Conservation (phyloP, 2,329 filamentous ascomycete species). For the Sclerotinia spermophila region DNA sequence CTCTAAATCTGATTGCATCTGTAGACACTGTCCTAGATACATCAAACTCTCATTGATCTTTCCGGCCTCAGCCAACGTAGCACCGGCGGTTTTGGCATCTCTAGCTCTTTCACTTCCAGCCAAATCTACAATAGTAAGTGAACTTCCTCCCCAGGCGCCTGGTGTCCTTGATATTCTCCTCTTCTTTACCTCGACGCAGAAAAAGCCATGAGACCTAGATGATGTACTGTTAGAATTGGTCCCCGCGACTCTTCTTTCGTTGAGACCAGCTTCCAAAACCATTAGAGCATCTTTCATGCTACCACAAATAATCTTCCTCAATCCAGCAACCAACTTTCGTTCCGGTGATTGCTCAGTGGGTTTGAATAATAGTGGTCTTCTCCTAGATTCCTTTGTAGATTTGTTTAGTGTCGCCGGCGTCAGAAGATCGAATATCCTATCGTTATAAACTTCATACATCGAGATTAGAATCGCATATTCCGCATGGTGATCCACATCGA, state of each 20-base stretch:
- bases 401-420: constrained; percentile 58
- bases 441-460: constrained; percentile 99
- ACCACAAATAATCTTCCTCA: constrained; percentile 85
- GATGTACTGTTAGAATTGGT: constrained; percentile 92
- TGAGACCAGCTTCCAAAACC: constrained; percentile 83
- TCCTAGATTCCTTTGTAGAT: constrained; percentile 64
- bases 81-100: constrained; percentile 89
- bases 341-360: constrained; percentile 83
- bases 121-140: constrained; percentile 84
- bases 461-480: constrained; percentile 88
- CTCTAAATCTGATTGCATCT: constrained; percentile 83
- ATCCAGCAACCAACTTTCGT: constrained; percentile 87
- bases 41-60: constrained; percentile 99
- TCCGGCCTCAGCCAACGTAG: constrained; percentile 88
- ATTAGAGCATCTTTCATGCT: constrained; percentile 80
- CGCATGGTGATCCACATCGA: constrained; percentile 63
- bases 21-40: constrained; percentile 95
- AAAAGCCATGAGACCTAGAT: constrained; percentile 92
- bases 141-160: constrained; percentile 69
- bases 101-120: constrained; percentile 91
- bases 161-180: constrained; percentile 51
- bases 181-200: constrained; percentile 93
- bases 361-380: constrained; percentile 88
- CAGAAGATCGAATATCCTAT: constrained; percentile 92
- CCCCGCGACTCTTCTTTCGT: constrained; percentile 81